A percentile compares a stretch with the other conserved stretches of the same genome.
These are phyloP conservation scores for Dendrocalamus latiflorus DNA, from an alignment of 202 grass and related monocot genomes.

Conservation along the genomic window DNA sequence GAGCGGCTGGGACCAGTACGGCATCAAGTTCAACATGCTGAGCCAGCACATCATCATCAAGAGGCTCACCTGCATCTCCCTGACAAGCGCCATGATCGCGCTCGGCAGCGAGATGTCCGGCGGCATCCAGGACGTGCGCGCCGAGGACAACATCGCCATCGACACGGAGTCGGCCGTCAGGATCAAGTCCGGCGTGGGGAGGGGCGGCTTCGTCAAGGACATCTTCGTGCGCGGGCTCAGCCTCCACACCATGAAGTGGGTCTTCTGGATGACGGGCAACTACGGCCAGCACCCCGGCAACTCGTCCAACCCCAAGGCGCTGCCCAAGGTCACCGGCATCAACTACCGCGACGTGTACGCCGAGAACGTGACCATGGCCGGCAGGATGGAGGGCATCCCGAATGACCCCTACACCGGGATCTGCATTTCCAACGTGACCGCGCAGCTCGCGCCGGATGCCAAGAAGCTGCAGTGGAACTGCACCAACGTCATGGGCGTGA, in stretches of 20 bases:
- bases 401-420: slow-evolving; percentile 81
- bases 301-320: slow-evolving; percentile 54
- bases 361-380: slow-evolving; percentile 85
- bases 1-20: slow-evolving; percentile 95
- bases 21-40: slow-evolving; percentile 69
- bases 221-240: slow-evolving; percentile 66
- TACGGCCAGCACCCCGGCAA: slow-evolving; percentile 93
- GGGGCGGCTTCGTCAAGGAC: slow-evolving; percentile 86
- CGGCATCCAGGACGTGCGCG: slow-evolving; percentile 66
- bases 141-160: slow-evolving; percentile 64
- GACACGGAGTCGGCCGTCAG: slow-evolving; percentile 85
- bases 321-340: slow-evolving; percentile 56
- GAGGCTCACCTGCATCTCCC: slow-evolving; percentile 87
- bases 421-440: slow-evolving; percentile 86
- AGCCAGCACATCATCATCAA: slow-evolving; percentile 69
- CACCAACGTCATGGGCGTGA: slow-evolving; percentile 62
- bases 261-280: slow-evolving; percentile 97
- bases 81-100: slow-evolving; percentile 82
- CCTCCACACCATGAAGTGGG: slow-evolving; percentile 92
- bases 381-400: slow-evolving; percentile 72
- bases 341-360: slow-evolving; percentile 84
- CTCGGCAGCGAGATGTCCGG: slow-evolving; percentile 97
- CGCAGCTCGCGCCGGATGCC: slow-evolving; percentile 37
- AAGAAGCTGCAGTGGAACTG: slow-evolving; percentile 86
- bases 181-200: slow-evolving; percentile 77